Conservation (phyloP, 2,329 filamentous ascomycete species). For the Aspergillus persii region DNA sequence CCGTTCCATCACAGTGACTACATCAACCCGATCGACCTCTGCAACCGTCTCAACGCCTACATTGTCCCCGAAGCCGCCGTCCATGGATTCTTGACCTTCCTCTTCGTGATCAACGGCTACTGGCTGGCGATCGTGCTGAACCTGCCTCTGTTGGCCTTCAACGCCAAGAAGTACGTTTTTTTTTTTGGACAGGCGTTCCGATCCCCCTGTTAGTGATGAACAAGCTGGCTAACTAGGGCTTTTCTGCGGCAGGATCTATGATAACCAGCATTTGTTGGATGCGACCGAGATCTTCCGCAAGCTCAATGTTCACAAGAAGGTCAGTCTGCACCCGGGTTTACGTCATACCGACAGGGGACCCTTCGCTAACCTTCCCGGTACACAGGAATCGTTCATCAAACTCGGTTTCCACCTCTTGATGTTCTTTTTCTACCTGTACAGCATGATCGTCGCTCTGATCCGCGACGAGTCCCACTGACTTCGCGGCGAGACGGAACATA, state of each 20-base stretch:
- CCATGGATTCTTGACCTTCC: constrained; percentile 89
- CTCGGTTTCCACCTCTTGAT: constrained; percentile 97
- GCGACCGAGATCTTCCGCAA: constrained; percentile 99
- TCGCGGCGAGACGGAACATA: constrained; percentile 36
- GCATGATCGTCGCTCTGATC: constrained; percentile 97
- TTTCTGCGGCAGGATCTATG: constrained; percentile 69
- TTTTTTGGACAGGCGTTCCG: background rate
- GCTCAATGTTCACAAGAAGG: constrained; percentile 98
- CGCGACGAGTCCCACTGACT: constrained; percentile 84
- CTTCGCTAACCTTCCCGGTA: constrained; percentile 7
- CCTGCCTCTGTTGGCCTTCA: constrained; percentile 86
- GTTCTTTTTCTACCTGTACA: constrained; percentile 99
- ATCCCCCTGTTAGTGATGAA: background rate
- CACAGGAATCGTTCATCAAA: constrained; percentile 96
- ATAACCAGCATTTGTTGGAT: constrained; percentile 95
- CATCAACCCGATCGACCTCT: constrained; percentile 99
- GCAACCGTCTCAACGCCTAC: constrained; percentile 99
- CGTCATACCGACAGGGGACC: constrained; percentile 2
- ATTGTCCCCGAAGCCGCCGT: constrained; percentile 98
- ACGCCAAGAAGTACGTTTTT: constrained; percentile 86
- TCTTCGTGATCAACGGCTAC: constrained; percentile 98
- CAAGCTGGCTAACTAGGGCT: constrained; percentile 22
- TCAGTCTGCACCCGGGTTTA: constrained; percentile 38
- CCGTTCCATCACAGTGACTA: constrained; percentile 68
- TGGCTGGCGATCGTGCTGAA: constrained; percentile 93